Conservation (phyloP, 306 rosid genomes). For the Lablab purpureus region DNA sequence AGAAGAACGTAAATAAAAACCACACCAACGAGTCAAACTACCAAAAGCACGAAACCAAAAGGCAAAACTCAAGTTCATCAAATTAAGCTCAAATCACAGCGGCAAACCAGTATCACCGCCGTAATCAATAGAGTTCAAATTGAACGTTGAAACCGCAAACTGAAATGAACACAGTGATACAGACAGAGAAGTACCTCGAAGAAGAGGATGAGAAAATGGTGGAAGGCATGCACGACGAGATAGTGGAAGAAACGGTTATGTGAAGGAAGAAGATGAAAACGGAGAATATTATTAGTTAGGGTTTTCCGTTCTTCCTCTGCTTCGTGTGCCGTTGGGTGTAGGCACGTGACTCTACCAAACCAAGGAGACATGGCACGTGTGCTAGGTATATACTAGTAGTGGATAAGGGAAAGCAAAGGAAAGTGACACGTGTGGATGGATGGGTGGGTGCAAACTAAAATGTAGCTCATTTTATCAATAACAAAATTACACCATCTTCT, state of each 20-base stretch:
- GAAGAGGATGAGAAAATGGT: conserved; percentile 1
- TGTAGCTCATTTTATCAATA: too few species aligned
- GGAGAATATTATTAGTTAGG: not conserved
- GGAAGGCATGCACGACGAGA: conserved; percentile 6
- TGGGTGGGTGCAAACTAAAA: too few species aligned
- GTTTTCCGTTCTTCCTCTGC: conserved; percentile 32
- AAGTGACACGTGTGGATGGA: not conserved
- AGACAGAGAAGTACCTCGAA: conserved; percentile 39
- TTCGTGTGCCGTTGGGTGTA: conserved; percentile 46
- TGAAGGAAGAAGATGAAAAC: not conserved
- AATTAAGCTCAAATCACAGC: not conserved
- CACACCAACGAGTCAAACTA: not conserved
- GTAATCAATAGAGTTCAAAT: not conserved
- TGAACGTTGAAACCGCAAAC: not conserved
- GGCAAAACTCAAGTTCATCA: not conserved
- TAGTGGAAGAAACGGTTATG: not conserved
- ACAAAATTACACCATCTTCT: too few species aligned
- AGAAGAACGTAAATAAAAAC: not conserved
- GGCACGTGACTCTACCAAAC: conserved; percentile 66
- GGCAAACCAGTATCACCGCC: not conserved
- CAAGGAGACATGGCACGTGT: conserved; percentile 56
- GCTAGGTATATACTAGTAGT: not conserved
- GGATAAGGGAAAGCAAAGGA: not conserved
- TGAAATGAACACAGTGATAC: not conserved
- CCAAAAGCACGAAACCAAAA: not conserved